Conservation (phyloP, 192 early-diverging fungal species). For the Coemansia aciculifera region DNA sequence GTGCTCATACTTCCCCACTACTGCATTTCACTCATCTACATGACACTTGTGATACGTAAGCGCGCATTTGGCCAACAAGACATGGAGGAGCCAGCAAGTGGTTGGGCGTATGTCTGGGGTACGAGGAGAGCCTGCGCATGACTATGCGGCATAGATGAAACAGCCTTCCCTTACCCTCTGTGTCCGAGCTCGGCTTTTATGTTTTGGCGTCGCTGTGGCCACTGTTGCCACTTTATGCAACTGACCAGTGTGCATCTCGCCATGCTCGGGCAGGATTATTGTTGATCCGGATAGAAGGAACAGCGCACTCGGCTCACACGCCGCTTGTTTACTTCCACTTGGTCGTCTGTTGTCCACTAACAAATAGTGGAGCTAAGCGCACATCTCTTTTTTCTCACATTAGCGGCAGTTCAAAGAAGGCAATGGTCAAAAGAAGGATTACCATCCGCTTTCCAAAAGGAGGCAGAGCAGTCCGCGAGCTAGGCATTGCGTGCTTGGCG, state of each 20-base stretch:
- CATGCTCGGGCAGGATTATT: background rate
- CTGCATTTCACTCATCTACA: background rate
- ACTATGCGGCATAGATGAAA: background rate
- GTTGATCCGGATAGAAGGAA: background rate
- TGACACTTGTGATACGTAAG: background rate
- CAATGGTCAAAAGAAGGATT: background rate
- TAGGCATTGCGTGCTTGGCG: background rate
- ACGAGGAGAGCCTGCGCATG: background rate
- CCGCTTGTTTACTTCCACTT: background rate
- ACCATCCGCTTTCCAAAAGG: background rate
- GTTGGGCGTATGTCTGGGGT: background rate
- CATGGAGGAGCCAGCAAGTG: background rate
- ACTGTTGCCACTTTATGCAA: background rate
- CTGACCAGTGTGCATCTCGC: background rate
- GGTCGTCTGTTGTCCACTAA: background rate
- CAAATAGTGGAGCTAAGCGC: background rate
- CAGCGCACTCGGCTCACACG: background rate
- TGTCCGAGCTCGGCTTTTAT: background rate
- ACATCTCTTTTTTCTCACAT: background rate
- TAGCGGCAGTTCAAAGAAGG: slow-evolving; percentile 2
- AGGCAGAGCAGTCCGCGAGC: slow-evolving; percentile 6
- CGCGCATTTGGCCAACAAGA: background rate
- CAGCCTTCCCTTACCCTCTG: background rate
- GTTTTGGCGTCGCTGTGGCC: background rate
- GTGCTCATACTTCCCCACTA: background rate